A percentile compares a stretch with the other conserved stretches of the same genome.
Evolutionary conservation across 176 grass and related monocot genomes (phyloP).

Genomic region (Dendrocalamus sinicus): DNA sequence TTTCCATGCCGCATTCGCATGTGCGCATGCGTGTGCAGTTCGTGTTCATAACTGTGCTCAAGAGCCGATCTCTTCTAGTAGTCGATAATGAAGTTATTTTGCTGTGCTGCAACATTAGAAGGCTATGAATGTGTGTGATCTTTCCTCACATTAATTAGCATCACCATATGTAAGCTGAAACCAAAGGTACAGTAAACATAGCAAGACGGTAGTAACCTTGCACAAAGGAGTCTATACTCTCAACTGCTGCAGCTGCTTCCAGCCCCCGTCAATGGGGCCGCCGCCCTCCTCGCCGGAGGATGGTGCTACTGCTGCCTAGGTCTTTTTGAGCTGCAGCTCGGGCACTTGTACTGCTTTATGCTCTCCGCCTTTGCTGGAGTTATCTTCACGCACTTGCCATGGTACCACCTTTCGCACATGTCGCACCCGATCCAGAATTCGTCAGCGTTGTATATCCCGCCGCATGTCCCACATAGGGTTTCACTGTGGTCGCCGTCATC

Average conservation of each 20-base stretch:
- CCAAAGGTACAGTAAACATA: constrained; percentile 52
- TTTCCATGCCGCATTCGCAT: too few species aligned
- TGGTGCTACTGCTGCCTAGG: constrained; percentile 57
- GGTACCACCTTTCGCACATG: constrained; percentile 92
- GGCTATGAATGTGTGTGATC: constrained; percentile 45
- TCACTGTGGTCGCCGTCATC: constrained; percentile 88
- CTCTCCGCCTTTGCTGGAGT: constrained; percentile 92
- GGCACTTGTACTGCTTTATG: constrained; percentile 99
- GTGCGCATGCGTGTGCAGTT: too few species aligned
- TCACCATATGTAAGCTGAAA: constrained; percentile 55
- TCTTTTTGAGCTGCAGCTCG: constrained; percentile 86
- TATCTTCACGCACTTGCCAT: constrained; percentile 98
- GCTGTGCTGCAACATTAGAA: constrained; percentile 2
- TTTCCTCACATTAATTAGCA: constrained; percentile 55
- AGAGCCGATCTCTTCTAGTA: too few species aligned
- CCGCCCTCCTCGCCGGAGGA: constrained; percentile 1
- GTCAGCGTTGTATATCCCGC: constrained; percentile 73
- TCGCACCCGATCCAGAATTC: constrained; percentile 98
- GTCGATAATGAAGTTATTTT: too few species aligned
- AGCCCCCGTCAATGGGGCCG: constrained; percentile 5
- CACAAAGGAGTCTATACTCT: constrained; percentile 37
- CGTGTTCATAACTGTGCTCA: too few species aligned
- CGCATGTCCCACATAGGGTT: constrained; percentile 87
- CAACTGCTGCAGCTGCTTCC: constrained; percentile 33
- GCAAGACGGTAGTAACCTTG: constrained; percentile 44